Conservation (phyloP, 1,139 yeast genomes). For the Blastobotrys petasosporus region DNA sequence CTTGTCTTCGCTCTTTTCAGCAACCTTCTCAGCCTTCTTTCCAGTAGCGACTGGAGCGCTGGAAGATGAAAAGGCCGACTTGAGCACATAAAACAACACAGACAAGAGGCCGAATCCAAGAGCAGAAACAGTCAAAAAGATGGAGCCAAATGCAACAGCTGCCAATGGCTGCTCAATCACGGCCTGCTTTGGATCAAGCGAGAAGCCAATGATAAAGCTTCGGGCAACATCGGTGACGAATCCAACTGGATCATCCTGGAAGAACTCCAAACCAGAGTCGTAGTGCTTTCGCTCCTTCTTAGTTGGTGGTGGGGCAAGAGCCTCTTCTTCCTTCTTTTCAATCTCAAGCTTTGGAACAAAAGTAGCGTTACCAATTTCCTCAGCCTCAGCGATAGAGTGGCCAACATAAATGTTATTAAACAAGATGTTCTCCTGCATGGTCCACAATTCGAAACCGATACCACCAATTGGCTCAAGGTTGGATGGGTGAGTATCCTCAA, state of each 20-base stretch:
- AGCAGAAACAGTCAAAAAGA: slow-evolving; percentile 19
- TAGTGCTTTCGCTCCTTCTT: slow-evolving; percentile 23
- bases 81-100: slow-evolving; percentile 19
- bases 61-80: slow-evolving; percentile 12
- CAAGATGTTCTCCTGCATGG: slow-evolving; percentile 66
- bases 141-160: slow-evolving; percentile 27
- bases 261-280: slow-evolving; percentile 26
- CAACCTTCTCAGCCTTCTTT: slow-evolving; percentile 15
- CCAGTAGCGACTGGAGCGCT: slow-evolving; percentile 15
- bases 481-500: slow-evolving; percentile 53
- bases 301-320: slow-evolving; percentile 27
- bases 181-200: slow-evolving; percentile 31
- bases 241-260: slow-evolving; percentile 34
- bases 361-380: slow-evolving; percentile 69
- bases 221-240: slow-evolving; percentile 28
- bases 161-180: slow-evolving; percentile 33
- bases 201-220: slow-evolving; percentile 31
- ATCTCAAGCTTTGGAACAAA: slow-evolving; percentile 54
- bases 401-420: slow-evolving; percentile 86
- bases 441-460: slow-evolving; percentile 86
- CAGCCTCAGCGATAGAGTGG: slow-evolving; percentile 77
- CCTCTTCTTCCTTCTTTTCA: slow-evolving; percentile 42
- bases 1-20: slow-evolving; percentile 4
- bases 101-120: slow-evolving; percentile 27
- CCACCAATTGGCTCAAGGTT: slow-evolving; percentile 69